Conservation (phyloP, 768 basidiomycete genomes). For the Amyloporia xantha region DNA sequence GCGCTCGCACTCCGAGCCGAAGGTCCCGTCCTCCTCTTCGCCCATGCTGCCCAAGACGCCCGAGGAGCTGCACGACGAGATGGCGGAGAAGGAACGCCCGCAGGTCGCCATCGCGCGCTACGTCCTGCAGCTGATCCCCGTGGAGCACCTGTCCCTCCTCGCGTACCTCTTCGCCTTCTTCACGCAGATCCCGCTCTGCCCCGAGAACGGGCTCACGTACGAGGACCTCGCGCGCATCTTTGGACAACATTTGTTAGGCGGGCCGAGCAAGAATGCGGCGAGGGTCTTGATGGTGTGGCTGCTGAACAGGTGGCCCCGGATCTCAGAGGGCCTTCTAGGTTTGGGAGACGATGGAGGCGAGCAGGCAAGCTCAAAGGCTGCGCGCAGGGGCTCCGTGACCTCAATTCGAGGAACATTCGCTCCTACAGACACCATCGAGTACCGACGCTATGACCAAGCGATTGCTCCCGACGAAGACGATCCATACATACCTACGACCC, state of each 20-base stretch:
- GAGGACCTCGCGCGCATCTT: slow-evolving; percentile 43
- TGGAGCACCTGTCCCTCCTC: slow-evolving; percentile 33
- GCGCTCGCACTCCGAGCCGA: neutral
- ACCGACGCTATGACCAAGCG: neutral
- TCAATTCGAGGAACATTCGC: neutral
- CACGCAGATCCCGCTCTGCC: slow-evolving; percentile 43
- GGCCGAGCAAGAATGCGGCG: slow-evolving; percentile 12
- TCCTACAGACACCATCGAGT: neutral
- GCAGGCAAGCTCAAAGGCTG: neutral
- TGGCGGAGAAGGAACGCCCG: slow-evolving; percentile 25
- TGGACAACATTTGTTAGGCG: slow-evolving; percentile 34
- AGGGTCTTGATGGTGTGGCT: slow-evolving; percentile 27
- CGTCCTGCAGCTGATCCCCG: slow-evolving; percentile 44
- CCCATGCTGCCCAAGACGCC: neutral
- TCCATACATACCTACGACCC: neutral
- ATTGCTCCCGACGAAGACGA: neutral
- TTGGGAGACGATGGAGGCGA: slow-evolving; percentile 1
- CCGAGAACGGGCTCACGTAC: slow-evolving; percentile 42
- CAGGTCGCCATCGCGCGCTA: slow-evolving; percentile 37
- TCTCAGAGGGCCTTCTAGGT: slow-evolving; percentile 11
- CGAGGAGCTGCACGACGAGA: slow-evolving; percentile 9
- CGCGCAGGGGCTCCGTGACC: neutral
- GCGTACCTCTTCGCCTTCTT: slow-evolving; percentile 43
- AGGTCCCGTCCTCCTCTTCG: neutral
- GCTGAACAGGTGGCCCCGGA: slow-evolving; percentile 11